Conservation (phyloP, 73 alveolate species). For the Uronychia setigera region DNA sequence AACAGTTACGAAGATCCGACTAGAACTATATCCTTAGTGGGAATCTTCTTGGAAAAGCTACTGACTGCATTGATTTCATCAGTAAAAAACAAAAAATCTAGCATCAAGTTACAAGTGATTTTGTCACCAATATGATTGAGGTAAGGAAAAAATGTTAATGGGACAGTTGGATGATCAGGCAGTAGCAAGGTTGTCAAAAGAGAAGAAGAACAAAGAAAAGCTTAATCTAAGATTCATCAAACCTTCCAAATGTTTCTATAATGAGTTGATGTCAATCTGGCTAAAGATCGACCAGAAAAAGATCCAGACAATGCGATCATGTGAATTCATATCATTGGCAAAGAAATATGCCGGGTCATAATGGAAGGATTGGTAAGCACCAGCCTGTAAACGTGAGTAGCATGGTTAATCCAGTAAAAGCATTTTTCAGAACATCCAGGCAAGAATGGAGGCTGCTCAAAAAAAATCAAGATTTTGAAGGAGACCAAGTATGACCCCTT, state of each 20-base stretch:
- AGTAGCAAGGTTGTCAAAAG: background rate
- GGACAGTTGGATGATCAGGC: background rate
- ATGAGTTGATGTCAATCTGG: constrained; percentile 61
- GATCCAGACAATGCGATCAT: background rate
- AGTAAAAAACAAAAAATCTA: constrained; percentile 32
- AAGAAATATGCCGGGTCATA: background rate
- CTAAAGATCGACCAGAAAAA: constrained; percentile 20
- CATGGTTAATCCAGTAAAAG: background rate
- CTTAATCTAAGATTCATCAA: constrained; percentile 62
- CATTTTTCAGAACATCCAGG: background rate
- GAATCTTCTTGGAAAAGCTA: constrained; percentile 54
- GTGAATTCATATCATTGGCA: background rate
- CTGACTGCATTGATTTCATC: constrained; percentile 63
- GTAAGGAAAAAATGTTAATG: no score
- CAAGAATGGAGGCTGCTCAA: background rate
- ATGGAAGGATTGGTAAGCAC: background rate
- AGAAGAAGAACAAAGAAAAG: constrained; percentile 6
- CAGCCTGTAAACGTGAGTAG: background rate
- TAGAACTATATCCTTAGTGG: constrained; percentile 6
- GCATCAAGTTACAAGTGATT: constrained; percentile 49
- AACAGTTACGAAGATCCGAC: constrained; percentile 20
- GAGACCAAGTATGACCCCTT: background rate
- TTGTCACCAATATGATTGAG: constrained; percentile 60
- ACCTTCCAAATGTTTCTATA: constrained; percentile 61
- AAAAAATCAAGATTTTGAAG: no score